phyloP scores from a whole-genome alignment of 2,329 filamentous ascomycete species.

The Dactylellina parvicollis region DNA sequence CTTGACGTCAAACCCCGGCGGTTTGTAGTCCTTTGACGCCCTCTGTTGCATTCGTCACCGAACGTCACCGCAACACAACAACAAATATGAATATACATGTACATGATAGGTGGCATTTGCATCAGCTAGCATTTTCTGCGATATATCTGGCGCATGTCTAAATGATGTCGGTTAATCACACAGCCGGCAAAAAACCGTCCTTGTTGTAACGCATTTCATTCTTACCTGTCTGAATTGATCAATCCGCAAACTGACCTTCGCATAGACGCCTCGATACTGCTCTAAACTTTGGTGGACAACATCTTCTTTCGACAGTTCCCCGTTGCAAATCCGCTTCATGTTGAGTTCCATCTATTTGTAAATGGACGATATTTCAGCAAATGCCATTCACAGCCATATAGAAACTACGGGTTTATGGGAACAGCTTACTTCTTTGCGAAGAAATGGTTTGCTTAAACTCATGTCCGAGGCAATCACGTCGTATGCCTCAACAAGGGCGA shows the following conservation, averaged over 20 bases:
- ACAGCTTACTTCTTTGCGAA: conserved; percentile 79
- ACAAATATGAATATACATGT: background rate
- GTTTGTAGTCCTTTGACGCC: no score
- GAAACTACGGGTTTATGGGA: conserved; percentile 57
- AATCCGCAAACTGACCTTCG: conserved; percentile 80
- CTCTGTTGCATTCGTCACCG: no score
- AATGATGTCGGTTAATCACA: background rate
- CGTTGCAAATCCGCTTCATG: conserved; percentile 97
- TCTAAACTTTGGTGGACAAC: conserved; percentile 85
- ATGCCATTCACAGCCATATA: background rate
- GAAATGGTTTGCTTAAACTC: conserved; percentile 91
- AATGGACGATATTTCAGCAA: background rate
- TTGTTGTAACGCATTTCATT: conserved; percentile 65
- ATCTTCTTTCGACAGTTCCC: conserved; percentile 75
- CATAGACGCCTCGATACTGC: conserved; percentile 87
- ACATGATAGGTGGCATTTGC: background rate
- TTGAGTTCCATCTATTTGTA: conserved; percentile 79
- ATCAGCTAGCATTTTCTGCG: conserved; percentile 14
- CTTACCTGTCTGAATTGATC: conserved; percentile 60
- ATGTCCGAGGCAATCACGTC: conserved; percentile 93
- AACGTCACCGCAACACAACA: no score
- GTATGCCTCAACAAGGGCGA: conserved; percentile 92
- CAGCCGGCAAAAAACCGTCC: background rate
- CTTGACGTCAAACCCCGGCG: no score
- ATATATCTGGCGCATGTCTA: conserved; percentile 39